These are phyloP conservation scores for Novymonas esmeraldas DNA, from an alignment of 208 protist species.

Conservation along the genomic window DNA sequence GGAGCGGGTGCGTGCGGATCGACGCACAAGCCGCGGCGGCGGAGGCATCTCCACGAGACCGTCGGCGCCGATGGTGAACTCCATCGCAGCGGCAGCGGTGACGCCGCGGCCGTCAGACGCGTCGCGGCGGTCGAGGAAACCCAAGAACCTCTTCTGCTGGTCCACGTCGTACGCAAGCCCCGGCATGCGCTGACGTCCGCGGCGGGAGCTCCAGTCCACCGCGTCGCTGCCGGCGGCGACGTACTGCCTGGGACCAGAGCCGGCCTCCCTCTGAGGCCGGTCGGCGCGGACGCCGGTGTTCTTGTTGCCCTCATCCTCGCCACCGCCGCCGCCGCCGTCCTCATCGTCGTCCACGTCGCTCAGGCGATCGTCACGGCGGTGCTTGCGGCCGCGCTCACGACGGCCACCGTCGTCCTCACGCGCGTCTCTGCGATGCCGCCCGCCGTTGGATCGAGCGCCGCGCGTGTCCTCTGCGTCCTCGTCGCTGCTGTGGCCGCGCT, in stretches of 20 bases:
- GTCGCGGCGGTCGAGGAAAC: slow-evolving; percentile 24
- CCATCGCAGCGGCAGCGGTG: slow-evolving; percentile 10
- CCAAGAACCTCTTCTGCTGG: slow-evolving; percentile 26
- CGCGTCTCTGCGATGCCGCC: background rate
- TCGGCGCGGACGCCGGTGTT: background rate
- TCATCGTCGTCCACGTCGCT: slow-evolving; percentile 11
- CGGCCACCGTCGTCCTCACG: background rate
- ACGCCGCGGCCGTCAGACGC: slow-evolving; percentile 1
- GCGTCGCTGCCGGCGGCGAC: slow-evolving; percentile 4
- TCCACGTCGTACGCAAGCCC: slow-evolving; percentile 24
- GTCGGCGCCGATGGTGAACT: slow-evolving; percentile 24
- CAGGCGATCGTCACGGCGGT: background rate
- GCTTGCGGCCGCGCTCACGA: slow-evolving; percentile 14
- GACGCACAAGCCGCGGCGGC: slow-evolving; percentile 23
- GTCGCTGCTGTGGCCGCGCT: slow-evolving; percentile 1
- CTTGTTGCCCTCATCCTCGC: background rate
- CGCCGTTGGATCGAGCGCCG: background rate
- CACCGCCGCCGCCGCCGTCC: background rate
- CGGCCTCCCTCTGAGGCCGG: too few species aligned
- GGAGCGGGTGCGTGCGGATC: slow-evolving; percentile 1
- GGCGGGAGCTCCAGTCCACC: slow-evolving; percentile 29
- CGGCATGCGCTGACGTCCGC: slow-evolving; percentile 21
- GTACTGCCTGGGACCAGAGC: too few species aligned
- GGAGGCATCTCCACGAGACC: slow-evolving; percentile 37
- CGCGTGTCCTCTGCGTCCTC: slow-evolving; percentile 2